phyloP scores from a whole-genome alignment of 2,329 filamentous ascomycete genomes.

The Pyricularia pennisetigena region DNA sequence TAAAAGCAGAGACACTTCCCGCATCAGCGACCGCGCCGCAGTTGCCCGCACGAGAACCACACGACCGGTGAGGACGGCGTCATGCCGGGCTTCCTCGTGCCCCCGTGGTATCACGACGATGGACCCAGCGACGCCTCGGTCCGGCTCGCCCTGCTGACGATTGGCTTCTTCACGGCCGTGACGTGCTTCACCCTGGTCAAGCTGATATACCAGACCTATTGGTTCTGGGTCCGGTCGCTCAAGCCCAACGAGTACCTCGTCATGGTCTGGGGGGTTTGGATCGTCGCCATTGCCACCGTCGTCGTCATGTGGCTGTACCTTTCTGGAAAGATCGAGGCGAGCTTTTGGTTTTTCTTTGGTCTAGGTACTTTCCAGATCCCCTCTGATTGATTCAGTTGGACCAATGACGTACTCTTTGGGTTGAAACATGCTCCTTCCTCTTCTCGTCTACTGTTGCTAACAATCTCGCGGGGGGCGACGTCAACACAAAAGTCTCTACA shows the following conservation, averaged over 20 bases:
- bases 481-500: background rate
- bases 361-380: background rate
- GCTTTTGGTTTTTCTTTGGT: background rate
- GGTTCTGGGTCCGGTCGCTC: background rate
- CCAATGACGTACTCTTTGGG: too few relatives aligned
- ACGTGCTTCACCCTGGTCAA: slow-evolving; percentile 8
- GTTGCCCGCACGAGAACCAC: background rate
- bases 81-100: background rate
- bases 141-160: background rate
- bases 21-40: background rate
- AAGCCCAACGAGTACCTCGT: background rate
- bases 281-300: background rate
- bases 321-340: background rate
- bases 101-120: background rate
- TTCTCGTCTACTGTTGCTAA: too few relatives aligned
- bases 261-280: background rate
- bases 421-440: too few relatives aligned
- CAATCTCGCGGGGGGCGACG: too few relatives aligned
- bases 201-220: background rate
- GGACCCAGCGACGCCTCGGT: background rate
- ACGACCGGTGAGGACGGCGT: background rate
- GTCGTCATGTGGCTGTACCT: background rate
- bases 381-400: too few relatives aligned
- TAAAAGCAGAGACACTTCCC: background rate
- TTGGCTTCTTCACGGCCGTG: background rate